phyloP scores from a whole-genome alignment of 768 basidiomycete species.

The Boletus vermiculosoides region DNA sequence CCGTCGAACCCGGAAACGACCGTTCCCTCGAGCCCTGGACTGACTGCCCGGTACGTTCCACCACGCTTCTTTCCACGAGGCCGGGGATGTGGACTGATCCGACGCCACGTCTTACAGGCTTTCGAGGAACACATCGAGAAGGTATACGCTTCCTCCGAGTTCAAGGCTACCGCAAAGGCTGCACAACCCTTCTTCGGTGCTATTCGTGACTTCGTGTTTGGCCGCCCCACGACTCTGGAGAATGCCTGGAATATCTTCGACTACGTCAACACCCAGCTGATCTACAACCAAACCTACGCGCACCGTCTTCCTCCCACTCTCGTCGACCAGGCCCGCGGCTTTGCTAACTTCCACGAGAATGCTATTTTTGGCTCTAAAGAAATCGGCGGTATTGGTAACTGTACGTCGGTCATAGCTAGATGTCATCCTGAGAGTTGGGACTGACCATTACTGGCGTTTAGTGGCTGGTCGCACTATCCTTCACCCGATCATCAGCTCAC shows the following conservation, averaged over 20 bases:
- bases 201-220: conserved; percentile 70
- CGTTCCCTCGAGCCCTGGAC: conserved; percentile 84
- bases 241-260: conserved; percentile 82
- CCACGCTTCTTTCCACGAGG: not conserved
- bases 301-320: conserved; percentile 77
- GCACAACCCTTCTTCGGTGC: conserved; percentile 65
- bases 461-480: conserved; percentile 83
- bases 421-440: not conserved
- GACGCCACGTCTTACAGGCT: conserved; percentile 36
- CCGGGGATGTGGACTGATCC: conserved; percentile 11
- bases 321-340: conserved; percentile 68
- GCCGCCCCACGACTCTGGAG: conserved; percentile 61
- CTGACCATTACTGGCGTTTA: conserved; percentile 30
- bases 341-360: conserved; percentile 79
- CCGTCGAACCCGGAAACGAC: conserved; percentile 82
- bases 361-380: conserved; percentile 66
- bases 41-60: conserved; percentile 47
- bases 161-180: conserved; percentile 57
- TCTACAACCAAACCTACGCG: conserved; percentile 81
- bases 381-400: conserved; percentile 71
- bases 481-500: conserved; percentile 64
- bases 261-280: conserved; percentile 71
- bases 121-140: conserved; percentile 63
- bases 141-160: conserved; percentile 61
- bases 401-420: conserved; percentile 43